Conservation (phyloP, 306 rosid species). For the Rosa persica region DNA sequence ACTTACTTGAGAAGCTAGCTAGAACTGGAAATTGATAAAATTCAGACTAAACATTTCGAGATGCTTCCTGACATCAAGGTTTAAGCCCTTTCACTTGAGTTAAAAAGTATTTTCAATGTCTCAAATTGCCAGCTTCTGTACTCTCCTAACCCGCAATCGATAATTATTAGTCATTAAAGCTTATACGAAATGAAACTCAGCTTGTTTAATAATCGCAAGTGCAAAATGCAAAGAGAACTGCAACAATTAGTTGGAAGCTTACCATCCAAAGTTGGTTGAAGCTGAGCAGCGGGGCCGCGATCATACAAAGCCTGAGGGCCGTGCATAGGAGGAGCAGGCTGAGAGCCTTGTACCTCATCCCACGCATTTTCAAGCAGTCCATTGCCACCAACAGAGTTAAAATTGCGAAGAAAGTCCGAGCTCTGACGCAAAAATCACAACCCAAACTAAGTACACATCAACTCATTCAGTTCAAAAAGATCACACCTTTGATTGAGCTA, state of each 20-base stretch:
- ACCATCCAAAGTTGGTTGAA: slow-evolving; percentile 74
- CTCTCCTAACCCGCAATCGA: background rate
- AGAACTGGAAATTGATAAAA: background rate
- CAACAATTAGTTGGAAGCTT: slow-evolving; percentile 3
- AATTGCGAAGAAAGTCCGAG: slow-evolving; percentile 67
- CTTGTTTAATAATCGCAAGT: background rate
- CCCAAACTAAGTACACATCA: background rate
- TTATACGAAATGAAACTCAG: background rate
- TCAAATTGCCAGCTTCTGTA: background rate
- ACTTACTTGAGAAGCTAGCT: background rate
- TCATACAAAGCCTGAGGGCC: slow-evolving; percentile 35
- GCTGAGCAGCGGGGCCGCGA: slow-evolving; percentile 34
- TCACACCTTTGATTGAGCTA: background rate
- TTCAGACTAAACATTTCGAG: background rate
- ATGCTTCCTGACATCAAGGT: background rate
- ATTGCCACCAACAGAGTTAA: slow-evolving; percentile 52
- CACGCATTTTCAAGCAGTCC: slow-evolving; percentile 75
- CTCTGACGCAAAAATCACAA: slow-evolving; percentile 40
- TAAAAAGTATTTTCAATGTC: background rate
- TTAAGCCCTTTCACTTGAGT: background rate
- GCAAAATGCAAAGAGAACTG: background rate
- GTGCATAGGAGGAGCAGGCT: slow-evolving; percentile 32
- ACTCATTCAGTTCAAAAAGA: background rate
- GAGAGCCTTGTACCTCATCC: slow-evolving; percentile 65
- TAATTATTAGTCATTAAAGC: background rate